Conservation (phyloP, 2,329 filamentous ascomycete species). For the Didymella exigua region DNA sequence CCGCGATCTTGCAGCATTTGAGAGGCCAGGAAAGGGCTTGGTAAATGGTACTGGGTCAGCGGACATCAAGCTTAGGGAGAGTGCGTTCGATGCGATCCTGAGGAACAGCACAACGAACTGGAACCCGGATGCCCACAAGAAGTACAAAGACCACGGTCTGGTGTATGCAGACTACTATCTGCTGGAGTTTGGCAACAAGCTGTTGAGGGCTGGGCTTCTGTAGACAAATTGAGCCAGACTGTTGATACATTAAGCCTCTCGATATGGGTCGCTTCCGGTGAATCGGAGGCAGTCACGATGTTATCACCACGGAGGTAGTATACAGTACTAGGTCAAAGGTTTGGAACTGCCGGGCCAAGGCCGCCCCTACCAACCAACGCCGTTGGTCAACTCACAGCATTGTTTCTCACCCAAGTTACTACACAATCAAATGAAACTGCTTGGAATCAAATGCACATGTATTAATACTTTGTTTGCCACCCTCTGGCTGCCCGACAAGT, state of each 20-base stretch:
- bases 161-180: constrained; percentile 60
- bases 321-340: neutral
- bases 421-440: no score
- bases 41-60: constrained; percentile 21
- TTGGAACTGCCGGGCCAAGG: no score
- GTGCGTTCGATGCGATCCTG: constrained; percentile 53
- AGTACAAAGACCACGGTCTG: constrained; percentile 55
- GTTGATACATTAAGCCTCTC: neutral
- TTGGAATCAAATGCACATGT: no score
- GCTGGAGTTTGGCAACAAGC: constrained; percentile 54
- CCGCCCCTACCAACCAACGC: no score
- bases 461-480: constrained; percentile 18
- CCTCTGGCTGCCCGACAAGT: constrained; percentile 11
- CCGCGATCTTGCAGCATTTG: constrained; percentile 33
- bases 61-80: constrained; percentile 32
- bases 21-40: constrained; percentile 8
- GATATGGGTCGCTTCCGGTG: no score
- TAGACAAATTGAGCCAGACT: constrained; percentile 6
- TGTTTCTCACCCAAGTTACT: no score
- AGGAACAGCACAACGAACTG: constrained; percentile 56
- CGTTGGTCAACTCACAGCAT: no score
- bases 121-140: constrained; percentile 53
- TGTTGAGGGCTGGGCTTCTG: constrained; percentile 47
- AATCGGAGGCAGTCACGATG: no score
- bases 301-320: no score